Evolutionary conservation across 805 yeast species (phyloP).

Genomic region (Candida verbasci): DNA sequence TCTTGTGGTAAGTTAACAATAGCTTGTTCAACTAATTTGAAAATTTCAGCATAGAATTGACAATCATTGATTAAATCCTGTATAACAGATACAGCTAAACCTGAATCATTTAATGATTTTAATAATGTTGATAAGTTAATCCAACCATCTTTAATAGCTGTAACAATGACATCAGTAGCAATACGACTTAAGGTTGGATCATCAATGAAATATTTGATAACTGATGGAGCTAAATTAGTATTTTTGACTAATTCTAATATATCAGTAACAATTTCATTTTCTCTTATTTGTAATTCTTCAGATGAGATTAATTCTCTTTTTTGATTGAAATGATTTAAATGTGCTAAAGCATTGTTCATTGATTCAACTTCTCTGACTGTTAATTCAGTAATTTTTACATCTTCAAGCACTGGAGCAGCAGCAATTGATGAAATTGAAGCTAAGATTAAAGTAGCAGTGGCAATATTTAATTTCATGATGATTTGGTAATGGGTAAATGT

Average conservation of each 20-base stretch:
- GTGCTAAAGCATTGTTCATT: constrained; percentile 23
- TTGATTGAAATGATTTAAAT: constrained; percentile 21
- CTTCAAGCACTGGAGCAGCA: constrained; percentile 21
- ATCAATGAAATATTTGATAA: constrained; percentile 29
- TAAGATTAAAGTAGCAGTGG: constrained; percentile 17
- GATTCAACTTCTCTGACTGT: constrained; percentile 18
- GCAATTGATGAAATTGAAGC: constrained; percentile 17
- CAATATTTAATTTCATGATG: constrained; percentile 20
- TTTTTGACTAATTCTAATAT: constrained; percentile 32
- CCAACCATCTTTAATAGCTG: constrained; percentile 26
- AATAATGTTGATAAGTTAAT: constrained; percentile 34
- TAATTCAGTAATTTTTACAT: constrained; percentile 10
- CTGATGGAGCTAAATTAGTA: constrained; percentile 33
- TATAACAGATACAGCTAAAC: constrained; percentile 35
- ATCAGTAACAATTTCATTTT: constrained; percentile 36
- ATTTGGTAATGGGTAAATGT: not conserved
- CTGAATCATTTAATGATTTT: constrained; percentile 38
- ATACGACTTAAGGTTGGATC: constrained; percentile 27
- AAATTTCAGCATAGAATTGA: constrained; percentile 35
- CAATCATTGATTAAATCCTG: constrained; percentile 33
- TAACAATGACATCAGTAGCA: constrained; percentile 23
- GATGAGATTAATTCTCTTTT: constrained; percentile 23
- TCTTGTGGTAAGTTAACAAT: constrained; percentile 26
- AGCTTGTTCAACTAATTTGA: constrained; percentile 28
- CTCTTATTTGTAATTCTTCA: constrained; percentile 33